These are phyloP conservation scores for Monosporascus sp. DNA, from an alignment of 2,329 filamentous ascomycete species.

Conservation along the genomic window DNA sequence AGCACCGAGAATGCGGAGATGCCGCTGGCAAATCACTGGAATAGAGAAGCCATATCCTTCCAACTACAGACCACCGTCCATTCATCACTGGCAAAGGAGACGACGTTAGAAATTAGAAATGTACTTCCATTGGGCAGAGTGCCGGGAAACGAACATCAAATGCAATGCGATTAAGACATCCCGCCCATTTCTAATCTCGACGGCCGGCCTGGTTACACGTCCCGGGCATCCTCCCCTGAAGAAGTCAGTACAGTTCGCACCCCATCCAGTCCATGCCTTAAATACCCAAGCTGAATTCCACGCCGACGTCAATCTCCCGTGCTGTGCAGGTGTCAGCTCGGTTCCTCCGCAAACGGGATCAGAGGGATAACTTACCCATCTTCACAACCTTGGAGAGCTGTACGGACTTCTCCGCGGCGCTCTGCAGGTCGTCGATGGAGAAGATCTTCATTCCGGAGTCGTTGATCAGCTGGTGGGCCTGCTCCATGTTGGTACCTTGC, in stretches of 20 bases:
- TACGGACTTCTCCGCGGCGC: conserved; percentile 93
- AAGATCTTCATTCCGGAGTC: conserved; percentile 99
- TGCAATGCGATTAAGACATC: conserved; percentile 12
- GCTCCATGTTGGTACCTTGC: conserved; percentile 97
- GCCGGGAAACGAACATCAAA: conserved; percentile 8
- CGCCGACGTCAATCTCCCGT: conserved; percentile 93
- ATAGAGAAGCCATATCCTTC: not conserved
- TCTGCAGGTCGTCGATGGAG: conserved; percentile 97
- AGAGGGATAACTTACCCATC: conserved; percentile 62
- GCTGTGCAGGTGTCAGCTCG: conserved; percentile 41
- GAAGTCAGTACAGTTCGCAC: conserved; percentile 28
- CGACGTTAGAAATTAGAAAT: conserved; percentile 2
- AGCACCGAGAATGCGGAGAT: too few relatives aligned
- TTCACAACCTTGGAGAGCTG: conserved; percentile 99
- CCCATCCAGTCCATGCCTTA: conserved; percentile 42
- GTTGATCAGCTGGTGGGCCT: conserved; percentile 88
- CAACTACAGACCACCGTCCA: not conserved
- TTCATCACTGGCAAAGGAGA: not conserved
- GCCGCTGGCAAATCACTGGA: too few relatives aligned
- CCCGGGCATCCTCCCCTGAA: conserved; percentile 18
- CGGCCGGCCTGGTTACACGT: not conserved
- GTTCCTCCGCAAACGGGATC: not conserved
- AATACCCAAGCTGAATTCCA: conserved; percentile 92
- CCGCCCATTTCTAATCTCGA: not conserved
- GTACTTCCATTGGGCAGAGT: conserved; percentile 8